Evolutionary conservation across 805 yeast genomes (phyloP).

Genomic region (Lachancea sp.): DNA sequence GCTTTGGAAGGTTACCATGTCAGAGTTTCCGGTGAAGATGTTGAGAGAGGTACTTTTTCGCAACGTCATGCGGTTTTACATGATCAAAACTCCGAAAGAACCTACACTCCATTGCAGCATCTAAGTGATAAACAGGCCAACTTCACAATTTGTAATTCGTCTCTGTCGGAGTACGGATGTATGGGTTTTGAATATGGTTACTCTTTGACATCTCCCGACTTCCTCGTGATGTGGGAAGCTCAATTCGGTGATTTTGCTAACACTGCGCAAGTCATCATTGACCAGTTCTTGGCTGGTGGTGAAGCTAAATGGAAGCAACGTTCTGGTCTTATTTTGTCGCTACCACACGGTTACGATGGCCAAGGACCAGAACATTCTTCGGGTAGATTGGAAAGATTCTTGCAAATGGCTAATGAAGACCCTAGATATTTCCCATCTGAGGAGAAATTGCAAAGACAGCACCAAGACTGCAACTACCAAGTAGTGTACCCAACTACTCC

Average conservation of each 20-base stretch:
- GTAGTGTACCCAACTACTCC: slow-evolving; percentile 98
- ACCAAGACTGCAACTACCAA: slow-evolving; percentile 98
- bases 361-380: slow-evolving; percentile 99
- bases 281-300: slow-evolving; percentile 94
- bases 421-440: slow-evolving; percentile 87
- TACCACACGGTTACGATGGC: slow-evolving; percentile 99
- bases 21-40: slow-evolving; percentile 98
- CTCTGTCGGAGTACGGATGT: slow-evolving; percentile 97
- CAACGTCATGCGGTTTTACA: slow-evolving; percentile 98
- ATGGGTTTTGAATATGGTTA: slow-evolving; percentile 99
- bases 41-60: slow-evolving; percentile 99
- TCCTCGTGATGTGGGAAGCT: slow-evolving; percentile 97
- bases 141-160: slow-evolving; percentile 86
- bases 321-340: slow-evolving; percentile 87
- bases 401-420: slow-evolving; percentile 94
- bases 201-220: slow-evolving; percentile 95
- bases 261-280: slow-evolving; percentile 96
- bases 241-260: slow-evolving; percentile 99
- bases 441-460: slow-evolving; percentile 90
- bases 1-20: slow-evolving; percentile 91
- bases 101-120: slow-evolving; percentile 80
- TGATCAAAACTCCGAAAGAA: slow-evolving; percentile 81
- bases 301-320: slow-evolving; percentile 99
- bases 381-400: slow-evolving; percentile 93
- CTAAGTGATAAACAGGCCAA: slow-evolving; percentile 76